Evolutionary conservation across 202 grass and related monocot species (phyloP).

Genomic region (Musa balbisiana): DNA sequence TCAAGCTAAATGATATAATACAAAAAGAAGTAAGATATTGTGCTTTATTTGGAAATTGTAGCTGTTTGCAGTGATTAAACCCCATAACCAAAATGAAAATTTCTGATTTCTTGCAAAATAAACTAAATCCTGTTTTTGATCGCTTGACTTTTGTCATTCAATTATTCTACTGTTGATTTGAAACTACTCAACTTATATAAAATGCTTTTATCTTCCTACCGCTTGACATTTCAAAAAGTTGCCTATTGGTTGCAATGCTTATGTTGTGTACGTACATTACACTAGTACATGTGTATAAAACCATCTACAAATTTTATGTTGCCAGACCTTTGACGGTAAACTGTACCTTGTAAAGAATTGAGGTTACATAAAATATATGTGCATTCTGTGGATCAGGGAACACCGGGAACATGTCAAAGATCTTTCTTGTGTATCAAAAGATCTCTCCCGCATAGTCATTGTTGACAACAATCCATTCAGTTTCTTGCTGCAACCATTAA

Average conservation of each 20-base stretch:
- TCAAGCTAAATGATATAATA: neutral
- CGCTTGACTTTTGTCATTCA: no score
- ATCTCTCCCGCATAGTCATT: conserved; percentile 64
- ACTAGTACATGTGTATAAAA: neutral
- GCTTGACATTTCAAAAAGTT: no score
- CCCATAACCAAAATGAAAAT: no score
- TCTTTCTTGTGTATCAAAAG: conserved; percentile 72
- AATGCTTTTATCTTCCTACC: no score
- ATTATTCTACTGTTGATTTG: no score
- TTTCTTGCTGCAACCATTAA: conserved; percentile 91
- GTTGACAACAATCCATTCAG: conserved; percentile 98
- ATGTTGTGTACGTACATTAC: no score
- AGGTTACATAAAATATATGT: neutral
- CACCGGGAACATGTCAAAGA: conserved; percentile 96
- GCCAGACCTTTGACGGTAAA: neutral
- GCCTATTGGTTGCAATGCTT: neutral
- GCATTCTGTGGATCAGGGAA: conserved; percentile 50
- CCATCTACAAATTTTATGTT: neutral
- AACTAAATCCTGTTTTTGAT: no score
- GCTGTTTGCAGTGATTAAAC: neutral
- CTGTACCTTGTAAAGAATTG: neutral
- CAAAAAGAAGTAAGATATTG: neutral
- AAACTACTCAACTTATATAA: no score
- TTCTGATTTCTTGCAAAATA: no score
- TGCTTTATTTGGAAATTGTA: neutral